Conservation (phyloP, 2,329 filamentous ascomycete species). For the Penicillium sp. region DNA sequence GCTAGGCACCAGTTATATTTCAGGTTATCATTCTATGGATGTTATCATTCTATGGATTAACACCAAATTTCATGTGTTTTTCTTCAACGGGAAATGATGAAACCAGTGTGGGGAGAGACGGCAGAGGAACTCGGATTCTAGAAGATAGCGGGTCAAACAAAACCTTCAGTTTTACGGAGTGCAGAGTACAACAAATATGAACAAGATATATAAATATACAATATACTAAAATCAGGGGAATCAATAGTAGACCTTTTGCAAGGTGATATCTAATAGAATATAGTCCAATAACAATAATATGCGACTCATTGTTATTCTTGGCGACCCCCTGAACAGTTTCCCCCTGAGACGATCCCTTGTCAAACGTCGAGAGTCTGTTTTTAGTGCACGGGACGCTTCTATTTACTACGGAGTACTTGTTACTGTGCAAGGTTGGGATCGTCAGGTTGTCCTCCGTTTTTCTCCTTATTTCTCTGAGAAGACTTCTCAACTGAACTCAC, state of each 20-base stretch:
- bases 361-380: slow-evolving; percentile 3
- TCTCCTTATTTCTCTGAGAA: slow-evolving; percentile 13
- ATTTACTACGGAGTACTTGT: background rate
- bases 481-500: background rate
- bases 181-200: too few relatives aligned
- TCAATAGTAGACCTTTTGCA: background rate
- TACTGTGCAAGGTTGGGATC: slow-evolving; percentile 16
- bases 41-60: background rate
- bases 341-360: slow-evolving; percentile 13
- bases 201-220: too few relatives aligned
- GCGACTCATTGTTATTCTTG: slow-evolving; percentile 3
- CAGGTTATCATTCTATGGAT: background rate
- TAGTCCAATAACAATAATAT: slow-evolving; percentile 1
- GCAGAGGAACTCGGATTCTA: slow-evolving; percentile 4
- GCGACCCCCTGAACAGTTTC: slow-evolving; percentile 11
- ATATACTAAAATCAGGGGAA: background rate
- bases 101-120: slow-evolving; percentile 9
- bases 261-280: background rate
- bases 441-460: slow-evolving; percentile 24
- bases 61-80: background rate
- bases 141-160: slow-evolving; percentile 11
- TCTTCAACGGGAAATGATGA: background rate
- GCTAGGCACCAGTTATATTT: background rate
- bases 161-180: background rate
- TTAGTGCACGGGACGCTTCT: slow-evolving; percentile 17